Evolutionary conservation across 345 rosid species (phyloP).

Genomic region (Citrus reticulata): DNA sequence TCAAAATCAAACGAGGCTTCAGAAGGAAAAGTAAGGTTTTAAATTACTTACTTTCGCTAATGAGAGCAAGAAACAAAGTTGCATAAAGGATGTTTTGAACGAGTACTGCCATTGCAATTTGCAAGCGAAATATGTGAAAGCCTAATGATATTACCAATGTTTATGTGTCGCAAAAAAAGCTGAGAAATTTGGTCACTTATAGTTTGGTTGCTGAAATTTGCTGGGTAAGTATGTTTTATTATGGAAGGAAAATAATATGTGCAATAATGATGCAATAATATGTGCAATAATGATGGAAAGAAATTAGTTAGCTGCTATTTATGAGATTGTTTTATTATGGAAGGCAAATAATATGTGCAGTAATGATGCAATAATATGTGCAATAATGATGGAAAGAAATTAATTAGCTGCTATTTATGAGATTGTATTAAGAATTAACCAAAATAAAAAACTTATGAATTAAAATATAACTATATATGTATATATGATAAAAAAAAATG

Average conservation of each 20-base stretch:
- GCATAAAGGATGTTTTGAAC: not conserved
- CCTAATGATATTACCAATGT: not conserved
- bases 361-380: not conserved
- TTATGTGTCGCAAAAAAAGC: not conserved
- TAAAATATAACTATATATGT: too few relatives aligned
- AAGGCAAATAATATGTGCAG: not conserved
- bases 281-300: not conserved
- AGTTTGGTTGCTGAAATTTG: too few relatives aligned
- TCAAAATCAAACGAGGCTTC: too few relatives aligned
- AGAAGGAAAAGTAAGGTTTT: not conserved
- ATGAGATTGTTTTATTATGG: not conserved
- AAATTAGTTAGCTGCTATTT: not conserved
- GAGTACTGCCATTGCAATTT: not conserved
- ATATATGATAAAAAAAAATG: too few relatives aligned
- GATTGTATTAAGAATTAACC: too few relatives aligned
- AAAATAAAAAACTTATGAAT: too few relatives aligned
- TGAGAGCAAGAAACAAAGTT: not conserved
- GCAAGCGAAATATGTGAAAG: not conserved
- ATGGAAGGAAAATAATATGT: not conserved
- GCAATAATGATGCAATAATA: too few relatives aligned
- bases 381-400: not conserved
- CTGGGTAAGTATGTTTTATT: too few relatives aligned
- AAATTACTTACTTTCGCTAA: not conserved
- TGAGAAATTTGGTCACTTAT: not conserved
- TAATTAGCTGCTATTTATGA: not conserved